phyloP scores from a whole-genome alignment of 2,329 filamentous ascomycete genomes.

The Blastomyces parvus region DNA sequence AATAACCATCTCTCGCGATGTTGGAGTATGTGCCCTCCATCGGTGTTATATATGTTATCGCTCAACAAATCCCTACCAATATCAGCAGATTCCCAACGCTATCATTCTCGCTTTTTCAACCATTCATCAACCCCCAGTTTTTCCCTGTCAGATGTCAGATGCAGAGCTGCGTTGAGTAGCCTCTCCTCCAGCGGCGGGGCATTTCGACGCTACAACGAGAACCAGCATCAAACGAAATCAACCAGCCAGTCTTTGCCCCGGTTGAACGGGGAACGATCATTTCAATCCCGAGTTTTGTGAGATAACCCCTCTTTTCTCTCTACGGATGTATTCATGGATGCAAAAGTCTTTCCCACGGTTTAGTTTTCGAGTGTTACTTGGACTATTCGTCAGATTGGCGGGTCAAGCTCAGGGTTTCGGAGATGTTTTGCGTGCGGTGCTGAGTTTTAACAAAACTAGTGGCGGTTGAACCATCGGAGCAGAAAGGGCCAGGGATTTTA shows the following conservation, averaged over 20 bases:
- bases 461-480: no score
- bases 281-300: not conserved
- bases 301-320: not conserved
- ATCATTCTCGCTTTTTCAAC: not conserved
- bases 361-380: no score
- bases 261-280: not conserved
- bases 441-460: not conserved
- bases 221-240: not conserved
- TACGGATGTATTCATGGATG: not conserved
- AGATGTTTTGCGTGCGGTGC: not conserved
- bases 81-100: not conserved
- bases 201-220: not conserved
- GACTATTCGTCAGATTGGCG: not conserved
- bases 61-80: not conserved
- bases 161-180: not conserved
- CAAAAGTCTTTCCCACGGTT: not conserved
- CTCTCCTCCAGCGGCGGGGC: not conserved
- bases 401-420: not conserved
- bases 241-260: not conserved
- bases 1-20: not conserved
- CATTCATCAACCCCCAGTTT: not conserved
- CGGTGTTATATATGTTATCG: not conserved
- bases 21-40: not conserved
- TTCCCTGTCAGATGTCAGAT: not conserved
- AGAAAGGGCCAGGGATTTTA: not conserved